Conservation (phyloP, 345 rosid species). For the Mercurialis annua region DNA sequence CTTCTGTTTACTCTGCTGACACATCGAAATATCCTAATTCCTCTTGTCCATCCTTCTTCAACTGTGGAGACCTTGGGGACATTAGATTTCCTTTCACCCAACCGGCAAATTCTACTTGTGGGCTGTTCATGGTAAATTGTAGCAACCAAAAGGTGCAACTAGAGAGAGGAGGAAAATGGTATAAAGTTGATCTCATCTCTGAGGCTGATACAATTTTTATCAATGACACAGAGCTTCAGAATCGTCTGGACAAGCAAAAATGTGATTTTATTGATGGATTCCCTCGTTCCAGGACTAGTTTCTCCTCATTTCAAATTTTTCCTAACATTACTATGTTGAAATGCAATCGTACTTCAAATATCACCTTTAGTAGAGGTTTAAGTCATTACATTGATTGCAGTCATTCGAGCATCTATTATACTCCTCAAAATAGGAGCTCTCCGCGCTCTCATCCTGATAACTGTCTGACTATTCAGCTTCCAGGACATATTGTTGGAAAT, state of each 20-base stretch:
- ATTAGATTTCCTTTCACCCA: constrained; percentile 1
- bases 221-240: background rate
- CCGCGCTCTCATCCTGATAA: background rate
- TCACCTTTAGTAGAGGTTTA: background rate
- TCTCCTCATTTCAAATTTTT: background rate
- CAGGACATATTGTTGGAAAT: background rate
- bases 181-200: too few relatives aligned
- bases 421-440: background rate
- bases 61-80: background rate
- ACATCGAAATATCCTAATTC: background rate
- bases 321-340: background rate
- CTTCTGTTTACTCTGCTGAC: background rate
- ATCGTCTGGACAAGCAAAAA: background rate
- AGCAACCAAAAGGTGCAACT: background rate
- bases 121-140: background rate
- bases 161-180: background rate
- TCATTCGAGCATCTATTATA: background rate
- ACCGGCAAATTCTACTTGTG: background rate
- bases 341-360: background rate
- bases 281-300: background rate
- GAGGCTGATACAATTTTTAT: too few relatives aligned
- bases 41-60: background rate
- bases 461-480: background rate
- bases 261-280: background rate
- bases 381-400: background rate